Evolutionary conservation across 1,284 basidiomycete species (phyloP), one percentile per base, ranked within the genome.

Genomic region (Hymenochaete sp.): DNA sequence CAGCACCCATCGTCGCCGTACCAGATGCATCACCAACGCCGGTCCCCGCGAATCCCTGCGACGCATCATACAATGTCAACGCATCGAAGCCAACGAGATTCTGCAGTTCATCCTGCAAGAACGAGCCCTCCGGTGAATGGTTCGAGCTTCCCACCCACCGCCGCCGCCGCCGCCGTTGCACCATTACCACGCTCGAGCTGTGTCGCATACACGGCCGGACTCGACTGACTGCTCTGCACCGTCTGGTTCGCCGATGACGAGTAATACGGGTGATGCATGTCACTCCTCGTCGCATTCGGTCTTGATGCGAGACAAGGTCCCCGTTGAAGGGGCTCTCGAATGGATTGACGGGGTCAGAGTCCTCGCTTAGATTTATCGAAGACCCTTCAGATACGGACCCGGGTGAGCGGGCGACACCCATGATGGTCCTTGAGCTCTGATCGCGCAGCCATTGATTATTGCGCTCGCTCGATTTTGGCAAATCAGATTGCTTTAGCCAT

Each of bases 211-310:
- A 66, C 65, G 55, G 71, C 69, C n/a, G 77, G 77, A 53, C 77
- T 79, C 26, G 70, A 74, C 47, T 76, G n/a, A n/a, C n/a, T n/a
- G n/a, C n/a, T n/a, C n/a, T n/a, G n/a, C n/a, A n/a, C n/a, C n/a
- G n/a, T n/a, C n/a, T n/a, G n/a, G 4, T n/a, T 24, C 62, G 61
- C 42, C 67, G 55, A 42, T 39, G 45, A 38, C 29, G 47, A 11
- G n/a, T 25, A 27, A 51, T 80, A 79, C 0, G 77, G 77, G 54
- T 80, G 77, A 53, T 75, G 79, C 7, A 68, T 71, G 19, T 70
- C 55, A 35, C 57, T 48, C 50, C n/a, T n/a, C n/a, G n/a, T n/a
- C n/a, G n/a, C n/a, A n/a, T n/a, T 35, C 48, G 22, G 52, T 53
- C n/a, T 59, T n/a, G n/a, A n/a, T n/a, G n/a, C n/a, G n/a, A n/a